phyloP scores from a whole-genome alignment of 768 basidiomycete genomes.

The Infundibulicybe gibba region DNA sequence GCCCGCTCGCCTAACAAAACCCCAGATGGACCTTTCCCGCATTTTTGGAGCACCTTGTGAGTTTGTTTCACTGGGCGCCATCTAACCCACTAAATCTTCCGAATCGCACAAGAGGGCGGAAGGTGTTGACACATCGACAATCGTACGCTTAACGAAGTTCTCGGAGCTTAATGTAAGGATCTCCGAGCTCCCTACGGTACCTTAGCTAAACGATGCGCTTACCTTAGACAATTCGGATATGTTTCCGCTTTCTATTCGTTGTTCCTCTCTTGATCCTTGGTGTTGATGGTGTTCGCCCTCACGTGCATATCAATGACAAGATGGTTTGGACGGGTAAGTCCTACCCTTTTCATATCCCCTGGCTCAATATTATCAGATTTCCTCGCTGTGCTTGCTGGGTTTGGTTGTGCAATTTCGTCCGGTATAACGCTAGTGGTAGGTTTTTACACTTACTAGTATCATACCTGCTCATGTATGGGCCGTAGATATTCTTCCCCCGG shows the following conservation, averaged over 20 bases:
- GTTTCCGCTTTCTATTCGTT: constrained; percentile 73
- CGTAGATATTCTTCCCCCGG: constrained; percentile 84
- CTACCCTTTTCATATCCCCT: not conserved
- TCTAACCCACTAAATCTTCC: constrained; percentile 1
- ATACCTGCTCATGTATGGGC: not conserved
- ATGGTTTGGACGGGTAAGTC: constrained; percentile 47
- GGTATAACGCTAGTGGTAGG: constrained; percentile 70
- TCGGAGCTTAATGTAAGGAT: constrained; percentile 75
- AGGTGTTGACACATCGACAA: constrained; percentile 60
- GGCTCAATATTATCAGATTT: constrained; percentile 41
- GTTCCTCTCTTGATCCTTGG: constrained; percentile 64
- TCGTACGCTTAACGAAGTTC: constrained; percentile 75
- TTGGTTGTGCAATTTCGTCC: constrained; percentile 67
- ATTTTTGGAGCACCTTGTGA: constrained; percentile 59
- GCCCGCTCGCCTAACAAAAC: constrained; percentile 8
- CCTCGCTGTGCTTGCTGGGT: constrained; percentile 49
- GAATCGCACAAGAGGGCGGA: constrained; percentile 42
- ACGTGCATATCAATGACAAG: constrained; percentile 62
- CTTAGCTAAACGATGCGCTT: not conserved
- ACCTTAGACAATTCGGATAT: constrained; percentile 59
- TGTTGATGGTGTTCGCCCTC: constrained; percentile 61
- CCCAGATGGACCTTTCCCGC: constrained; percentile 61
- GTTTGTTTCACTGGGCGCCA: constrained; percentile 11
- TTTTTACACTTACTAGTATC: constrained; percentile 3
- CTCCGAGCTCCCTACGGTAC: not conserved